These are phyloP conservation scores for Neoboletus subvelutipes DNA, from an alignment of 768 basidiomycete species.

Conservation along the genomic window DNA sequence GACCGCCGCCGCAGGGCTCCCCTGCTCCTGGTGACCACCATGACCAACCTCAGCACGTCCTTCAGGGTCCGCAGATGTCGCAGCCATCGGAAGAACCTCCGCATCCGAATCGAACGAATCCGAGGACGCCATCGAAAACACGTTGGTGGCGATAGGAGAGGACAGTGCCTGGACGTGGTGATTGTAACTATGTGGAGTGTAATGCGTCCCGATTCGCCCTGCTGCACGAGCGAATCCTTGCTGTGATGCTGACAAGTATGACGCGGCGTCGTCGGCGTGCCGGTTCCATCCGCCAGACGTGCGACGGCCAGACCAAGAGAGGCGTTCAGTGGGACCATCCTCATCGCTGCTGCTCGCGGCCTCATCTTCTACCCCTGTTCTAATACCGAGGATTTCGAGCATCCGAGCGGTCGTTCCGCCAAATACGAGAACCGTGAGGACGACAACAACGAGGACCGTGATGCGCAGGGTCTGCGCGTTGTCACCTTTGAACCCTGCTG, in stretches of 20 bases:
- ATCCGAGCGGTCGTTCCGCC: constrained; percentile 97
- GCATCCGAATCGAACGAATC: constrained; percentile 77
- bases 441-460: constrained; percentile 94
- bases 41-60: constrained; percentile 5
- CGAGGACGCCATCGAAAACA: constrained; percentile 72
- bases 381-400: constrained; percentile 95
- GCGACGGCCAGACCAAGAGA: constrained; percentile 35
- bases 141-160: constrained; percentile 24
- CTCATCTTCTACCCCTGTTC: constrained; percentile 94
- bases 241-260: constrained; percentile 32
- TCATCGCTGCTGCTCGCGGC: constrained; percentile 60
- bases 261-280: constrained; percentile 45
- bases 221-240: constrained; percentile 33
- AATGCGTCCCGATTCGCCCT: constrained; percentile 58
- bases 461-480: constrained; percentile 90
- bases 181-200: constrained; percentile 54
- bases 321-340: constrained; percentile 36
- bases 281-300: constrained; percentile 42
- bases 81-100: constrained; percentile 77
- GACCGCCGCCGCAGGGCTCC: constrained; percentile 10
- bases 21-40: constrained; percentile 2
- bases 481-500: constrained; percentile 91
- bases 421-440: constrained; percentile 90
- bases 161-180: constrained; percentile 46
- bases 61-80: constrained; percentile 39